Conservation (phyloP, 306 rosid genomes). For the Macrotyloma uniflorum region DNA sequence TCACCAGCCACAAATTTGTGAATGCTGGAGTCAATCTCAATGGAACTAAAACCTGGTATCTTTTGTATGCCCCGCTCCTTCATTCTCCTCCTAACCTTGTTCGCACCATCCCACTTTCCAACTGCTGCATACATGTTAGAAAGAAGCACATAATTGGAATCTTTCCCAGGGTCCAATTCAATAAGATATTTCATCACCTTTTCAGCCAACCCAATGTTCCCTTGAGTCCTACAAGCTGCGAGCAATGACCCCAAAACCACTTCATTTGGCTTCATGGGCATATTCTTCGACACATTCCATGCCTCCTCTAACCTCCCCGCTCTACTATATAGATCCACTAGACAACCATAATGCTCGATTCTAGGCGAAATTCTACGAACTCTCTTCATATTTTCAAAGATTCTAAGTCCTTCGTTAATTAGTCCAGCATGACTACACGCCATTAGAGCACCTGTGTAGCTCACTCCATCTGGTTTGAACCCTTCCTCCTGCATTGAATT, state of each 20-base stretch:
- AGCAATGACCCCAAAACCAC: constrained; percentile 86
- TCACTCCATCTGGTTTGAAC: constrained; percentile 72
- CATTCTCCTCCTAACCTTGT: constrained; percentile 69
- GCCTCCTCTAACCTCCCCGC: constrained; percentile 87
- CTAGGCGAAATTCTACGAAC: constrained; percentile 54
- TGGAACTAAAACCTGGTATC: constrained; percentile 73
- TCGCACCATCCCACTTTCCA: constrained; percentile 87
- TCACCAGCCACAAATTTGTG: constrained; percentile 82
- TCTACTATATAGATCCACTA: constrained; percentile 85
- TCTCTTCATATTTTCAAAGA: constrained; percentile 67
- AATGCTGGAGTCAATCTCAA: constrained; percentile 74
- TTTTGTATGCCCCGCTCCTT: constrained; percentile 71
- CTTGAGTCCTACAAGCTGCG: constrained; percentile 83
- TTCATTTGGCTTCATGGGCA: constrained; percentile 91
- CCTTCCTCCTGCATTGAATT: constrained; percentile 69
- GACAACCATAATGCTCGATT: constrained; percentile 88
- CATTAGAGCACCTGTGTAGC: constrained; percentile 85
- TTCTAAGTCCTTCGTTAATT: constrained; percentile 61
- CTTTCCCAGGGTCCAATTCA: constrained; percentile 63
- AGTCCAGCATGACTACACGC: constrained; percentile 90
- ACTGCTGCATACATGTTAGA: constrained; percentile 77
- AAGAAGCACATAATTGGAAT: constrained; percentile 85
- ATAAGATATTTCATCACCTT: constrained; percentile 62
- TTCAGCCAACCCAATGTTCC: constrained; percentile 73
- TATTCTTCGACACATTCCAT: constrained; percentile 55